phyloP scores from a whole-genome alignment of 1,139 yeast genomes.

The Scheffersomyces stambukii region DNA sequence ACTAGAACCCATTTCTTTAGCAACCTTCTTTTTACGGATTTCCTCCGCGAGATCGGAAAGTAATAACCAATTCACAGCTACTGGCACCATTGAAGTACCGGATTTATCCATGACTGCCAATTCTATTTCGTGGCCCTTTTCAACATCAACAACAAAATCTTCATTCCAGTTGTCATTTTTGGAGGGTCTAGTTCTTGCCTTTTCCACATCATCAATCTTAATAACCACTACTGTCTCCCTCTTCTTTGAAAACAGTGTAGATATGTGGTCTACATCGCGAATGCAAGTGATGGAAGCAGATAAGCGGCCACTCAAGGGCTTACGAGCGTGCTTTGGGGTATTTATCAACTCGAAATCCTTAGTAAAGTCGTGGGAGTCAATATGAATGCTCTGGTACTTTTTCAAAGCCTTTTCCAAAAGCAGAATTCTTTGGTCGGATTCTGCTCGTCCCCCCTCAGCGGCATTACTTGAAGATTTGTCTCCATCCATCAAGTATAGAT shows the following conservation, averaged over 20 bases:
- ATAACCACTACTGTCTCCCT: constrained; percentile 73
- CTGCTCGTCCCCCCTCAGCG: constrained; percentile 83
- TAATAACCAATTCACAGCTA: constrained; percentile 90
- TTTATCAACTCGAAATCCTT: constrained; percentile 62
- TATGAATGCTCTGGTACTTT: constrained; percentile 85
- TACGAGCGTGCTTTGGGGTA: constrained; percentile 69
- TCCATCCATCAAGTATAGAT: constrained; percentile 84
- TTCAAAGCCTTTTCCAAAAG: constrained; percentile 78
- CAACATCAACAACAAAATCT: constrained; percentile 74
- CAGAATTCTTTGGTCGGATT: constrained; percentile 81
- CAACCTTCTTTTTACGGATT: constrained; percentile 83
- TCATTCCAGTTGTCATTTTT: constrained; percentile 85
- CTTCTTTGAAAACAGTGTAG: constrained; percentile 72
- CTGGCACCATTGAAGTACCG: constrained; percentile 68
- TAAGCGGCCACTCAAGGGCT: constrained; percentile 78
- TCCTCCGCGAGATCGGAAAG: constrained; percentile 92
- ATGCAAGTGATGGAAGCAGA: constrained; percentile 68
- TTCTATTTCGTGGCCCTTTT: constrained; percentile 88
- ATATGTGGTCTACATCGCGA: constrained; percentile 88
- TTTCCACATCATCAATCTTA: constrained; percentile 82
- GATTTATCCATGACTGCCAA: constrained; percentile 76
- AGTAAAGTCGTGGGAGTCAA: constrained; percentile 60
- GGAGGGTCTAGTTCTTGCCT: constrained; percentile 70
- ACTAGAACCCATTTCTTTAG: constrained; percentile 62
- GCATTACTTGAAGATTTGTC: constrained; percentile 82